Evolutionary conservation across 306 rosid genomes (phyloP), one percentile per base, ranked within the genome.

Genomic region (Lathyrus sativus): DNA sequence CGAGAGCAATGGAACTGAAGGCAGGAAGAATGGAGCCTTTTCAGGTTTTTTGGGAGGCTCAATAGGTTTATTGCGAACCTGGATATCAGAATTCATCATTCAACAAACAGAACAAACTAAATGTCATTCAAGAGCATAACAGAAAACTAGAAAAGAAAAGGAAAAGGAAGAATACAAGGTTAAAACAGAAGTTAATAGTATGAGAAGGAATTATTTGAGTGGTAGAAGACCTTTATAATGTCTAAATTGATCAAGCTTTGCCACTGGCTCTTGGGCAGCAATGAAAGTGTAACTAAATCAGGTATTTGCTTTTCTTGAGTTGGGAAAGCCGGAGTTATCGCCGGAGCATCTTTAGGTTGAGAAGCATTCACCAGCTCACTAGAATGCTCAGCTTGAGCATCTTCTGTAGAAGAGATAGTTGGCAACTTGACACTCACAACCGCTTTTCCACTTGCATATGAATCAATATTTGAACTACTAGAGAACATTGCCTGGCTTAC

Each of bases 1-100:
- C 17, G 98, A 88, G 51, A 93, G 69, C 49, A 88, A 79, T 24
- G 97, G 97, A 76, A 88, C 79, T 4, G 97, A 83, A 67, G 98
- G 95, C 82, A 93, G 71, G 84, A 90, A 93, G 86, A 93, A 93
- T 37, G 98, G 97, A 78, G 95, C 97, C 81, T 84, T 88, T 76
- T 90, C 98, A 0, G 98, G 98, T 81, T 90, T 93, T 79, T 90
- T 93, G 11, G 96, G 97, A 45, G 95, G 97, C 66, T 93, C 97
- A 68, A 85, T 81, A 43, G 98, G 97, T 83, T 90, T 93, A 74
- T 93, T 93, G 61, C 97, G 92, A 19, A 67, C 89, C 97, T 93
- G 89, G 62, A 82, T 19, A 19, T 78, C 31, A 76, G 26, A 64
- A 41, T 67, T 70, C 15, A 24, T 8, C 44, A 48, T 74, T 41